Evolutionary conservation across 306 rosid species (phyloP).

Genomic region (Trifolium fragiferum): DNA sequence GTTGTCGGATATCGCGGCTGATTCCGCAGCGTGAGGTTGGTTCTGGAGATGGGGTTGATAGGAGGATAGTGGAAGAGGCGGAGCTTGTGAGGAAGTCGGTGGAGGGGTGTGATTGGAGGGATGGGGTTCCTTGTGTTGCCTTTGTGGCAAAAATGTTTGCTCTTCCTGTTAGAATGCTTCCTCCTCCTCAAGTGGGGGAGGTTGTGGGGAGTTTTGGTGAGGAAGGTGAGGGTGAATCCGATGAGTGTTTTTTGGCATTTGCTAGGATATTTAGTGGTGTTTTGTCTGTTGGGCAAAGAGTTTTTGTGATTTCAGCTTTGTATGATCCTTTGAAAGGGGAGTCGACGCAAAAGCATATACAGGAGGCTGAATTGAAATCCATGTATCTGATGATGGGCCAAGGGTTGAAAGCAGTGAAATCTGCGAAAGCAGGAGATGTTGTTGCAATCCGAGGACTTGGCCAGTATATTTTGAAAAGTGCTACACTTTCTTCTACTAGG

Average conservation of each 20-base stretch:
- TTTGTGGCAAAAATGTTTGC: constrained; percentile 97
- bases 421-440: constrained; percentile 78
- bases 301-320: constrained; percentile 88
- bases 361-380: constrained; percentile 76
- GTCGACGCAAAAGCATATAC: constrained; percentile 75
- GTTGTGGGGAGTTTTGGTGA: constrained; percentile 44
- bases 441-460: constrained; percentile 95
- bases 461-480: constrained; percentile 86
- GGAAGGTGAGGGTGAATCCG: constrained; percentile 73
- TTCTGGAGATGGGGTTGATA: constrained; percentile 32
- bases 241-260: constrained; percentile 90
- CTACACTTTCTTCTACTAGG: constrained; percentile 82
- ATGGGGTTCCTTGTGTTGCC: constrained; percentile 78
- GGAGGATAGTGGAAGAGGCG: constrained; percentile 15
- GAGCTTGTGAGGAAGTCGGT: constrained; percentile 20
- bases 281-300: constrained; percentile 65
- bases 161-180: constrained; percentile 70
- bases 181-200: constrained; percentile 56
- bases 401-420: constrained; percentile 72
- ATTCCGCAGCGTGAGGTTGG: constrained; percentile 61
- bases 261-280: constrained; percentile 91
- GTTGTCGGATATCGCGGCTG: constrained; percentile 63
- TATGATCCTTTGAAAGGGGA: constrained; percentile 85
- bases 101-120: constrained; percentile 60
- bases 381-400: constrained; percentile 96